Conservation (phyloP, 1,139 yeast genomes). For the Hyphopichia fennica region DNA sequence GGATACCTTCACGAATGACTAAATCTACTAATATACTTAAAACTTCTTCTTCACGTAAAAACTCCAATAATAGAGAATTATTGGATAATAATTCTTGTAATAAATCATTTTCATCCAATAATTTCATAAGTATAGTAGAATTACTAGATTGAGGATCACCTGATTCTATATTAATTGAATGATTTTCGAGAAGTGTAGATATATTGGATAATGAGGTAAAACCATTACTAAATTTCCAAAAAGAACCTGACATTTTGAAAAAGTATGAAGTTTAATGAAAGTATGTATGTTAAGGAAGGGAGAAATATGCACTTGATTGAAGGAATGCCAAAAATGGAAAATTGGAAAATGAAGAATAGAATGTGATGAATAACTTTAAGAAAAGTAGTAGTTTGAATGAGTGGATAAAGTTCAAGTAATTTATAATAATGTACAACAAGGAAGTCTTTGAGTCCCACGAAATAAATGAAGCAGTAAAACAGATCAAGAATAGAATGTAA, state of each 20-base stretch:
- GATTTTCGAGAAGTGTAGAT: constrained; percentile 66
- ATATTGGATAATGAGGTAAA: constrained; percentile 76
- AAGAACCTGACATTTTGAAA: constrained; percentile 70
- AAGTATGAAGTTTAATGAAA: too few relatives aligned
- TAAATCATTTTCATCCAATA: constrained; percentile 83
- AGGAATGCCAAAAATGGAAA: too few relatives aligned
- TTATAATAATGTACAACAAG: background rate
- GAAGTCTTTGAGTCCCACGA: background rate
- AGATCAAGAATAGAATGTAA: too few relatives aligned
- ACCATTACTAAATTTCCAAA: constrained; percentile 91
- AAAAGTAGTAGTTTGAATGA: background rate
- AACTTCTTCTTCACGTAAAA: constrained; percentile 71
- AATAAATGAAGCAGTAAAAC: background rate
- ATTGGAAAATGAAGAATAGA: background rate
- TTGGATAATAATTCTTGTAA: constrained; percentile 82
- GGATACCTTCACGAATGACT: constrained; percentile 52
- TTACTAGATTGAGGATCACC: constrained; percentile 18
- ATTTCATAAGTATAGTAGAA: constrained; percentile 51
- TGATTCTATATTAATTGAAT: constrained; percentile 30
- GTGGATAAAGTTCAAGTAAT: background rate
- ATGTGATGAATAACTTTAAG: background rate
- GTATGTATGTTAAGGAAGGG: too few relatives aligned
- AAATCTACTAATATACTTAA: constrained; percentile 65
- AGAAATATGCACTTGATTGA: background rate
- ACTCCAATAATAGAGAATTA: constrained; percentile 78